Evolutionary conservation across 2,329 filamentous ascomycete genomes (phyloP).

Genomic region (Fusarium sp.): DNA sequence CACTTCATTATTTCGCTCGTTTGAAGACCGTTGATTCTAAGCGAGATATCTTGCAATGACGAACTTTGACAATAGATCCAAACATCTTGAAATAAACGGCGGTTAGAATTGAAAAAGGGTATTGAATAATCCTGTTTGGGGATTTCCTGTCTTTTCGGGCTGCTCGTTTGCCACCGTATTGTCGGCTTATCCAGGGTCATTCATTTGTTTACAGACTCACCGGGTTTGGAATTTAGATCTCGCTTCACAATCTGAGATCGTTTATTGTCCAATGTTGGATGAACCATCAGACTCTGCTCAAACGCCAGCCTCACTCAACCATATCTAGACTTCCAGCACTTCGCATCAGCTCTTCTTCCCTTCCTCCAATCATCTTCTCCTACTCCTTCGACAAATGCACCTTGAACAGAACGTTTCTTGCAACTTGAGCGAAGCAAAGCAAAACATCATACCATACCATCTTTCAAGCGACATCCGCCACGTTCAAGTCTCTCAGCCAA

Average conservation of each 20-base stretch:
- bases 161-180: neutral
- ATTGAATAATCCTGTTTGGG: neutral
- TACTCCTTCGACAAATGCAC: neutral
- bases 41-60: neutral
- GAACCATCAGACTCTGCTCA: neutral
- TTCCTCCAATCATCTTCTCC: neutral
- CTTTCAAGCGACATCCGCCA: neutral
- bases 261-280: neutral
- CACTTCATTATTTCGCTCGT: neutral
- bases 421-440: neutral
- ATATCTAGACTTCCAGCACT: neutral
- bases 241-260: neutral
- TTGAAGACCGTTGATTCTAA: neutral
- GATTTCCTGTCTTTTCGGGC: neutral
- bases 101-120: neutral
- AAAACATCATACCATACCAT: neutral
- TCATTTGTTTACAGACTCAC: neutral
- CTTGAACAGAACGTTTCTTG: neutral
- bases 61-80: neutral
- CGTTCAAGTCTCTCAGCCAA: neutral
- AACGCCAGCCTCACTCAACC: neutral
- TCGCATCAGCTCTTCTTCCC: neutral
- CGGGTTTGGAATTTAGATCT: neutral
- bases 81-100: neutral
- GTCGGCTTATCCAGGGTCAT: neutral